These are phyloP conservation scores for Aulographum hederae DNA, from an alignment of 2,329 filamentous ascomycete species.

Conservation along the genomic window DNA sequence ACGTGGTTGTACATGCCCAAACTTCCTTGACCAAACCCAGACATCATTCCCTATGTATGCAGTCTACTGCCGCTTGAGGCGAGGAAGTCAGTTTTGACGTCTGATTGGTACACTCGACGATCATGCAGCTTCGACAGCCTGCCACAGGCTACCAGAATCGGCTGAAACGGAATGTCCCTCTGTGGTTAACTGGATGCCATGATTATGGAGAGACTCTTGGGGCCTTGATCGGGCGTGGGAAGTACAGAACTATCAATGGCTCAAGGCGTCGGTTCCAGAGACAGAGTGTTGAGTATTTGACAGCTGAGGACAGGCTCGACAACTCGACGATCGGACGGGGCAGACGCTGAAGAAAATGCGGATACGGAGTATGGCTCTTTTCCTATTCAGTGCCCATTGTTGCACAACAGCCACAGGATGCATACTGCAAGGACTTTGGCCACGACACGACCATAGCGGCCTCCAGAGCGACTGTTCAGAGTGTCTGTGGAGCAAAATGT, in stretches of 20 bases:
- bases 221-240: too few species aligned
- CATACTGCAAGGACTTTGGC: not conserved
- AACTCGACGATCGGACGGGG: not conserved
- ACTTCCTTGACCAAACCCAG: not conserved
- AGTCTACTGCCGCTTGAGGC: not conserved
- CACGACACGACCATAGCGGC: not conserved
- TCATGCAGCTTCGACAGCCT: not conserved
- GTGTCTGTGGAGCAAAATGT: not conserved
- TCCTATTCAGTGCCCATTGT: too few species aligned
- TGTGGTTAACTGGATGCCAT: not conserved
- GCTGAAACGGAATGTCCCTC: not conserved
- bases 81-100: not conserved
- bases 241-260: too few species aligned
- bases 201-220: too few species aligned
- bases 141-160: too few species aligned
- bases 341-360: not conserved
- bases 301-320: too few species aligned
- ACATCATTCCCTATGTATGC: not conserved
- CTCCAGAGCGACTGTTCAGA: not conserved
- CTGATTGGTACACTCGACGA: not conserved
- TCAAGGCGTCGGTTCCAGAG: too few species aligned
- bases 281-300: too few species aligned
- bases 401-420: not conserved
- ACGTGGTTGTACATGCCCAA: not conserved
- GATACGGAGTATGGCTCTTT: not conserved